phyloP scores from a whole-genome alignment of 202 grass and related monocot genomes.

The Dendrocalamus latiflorus region DNA sequence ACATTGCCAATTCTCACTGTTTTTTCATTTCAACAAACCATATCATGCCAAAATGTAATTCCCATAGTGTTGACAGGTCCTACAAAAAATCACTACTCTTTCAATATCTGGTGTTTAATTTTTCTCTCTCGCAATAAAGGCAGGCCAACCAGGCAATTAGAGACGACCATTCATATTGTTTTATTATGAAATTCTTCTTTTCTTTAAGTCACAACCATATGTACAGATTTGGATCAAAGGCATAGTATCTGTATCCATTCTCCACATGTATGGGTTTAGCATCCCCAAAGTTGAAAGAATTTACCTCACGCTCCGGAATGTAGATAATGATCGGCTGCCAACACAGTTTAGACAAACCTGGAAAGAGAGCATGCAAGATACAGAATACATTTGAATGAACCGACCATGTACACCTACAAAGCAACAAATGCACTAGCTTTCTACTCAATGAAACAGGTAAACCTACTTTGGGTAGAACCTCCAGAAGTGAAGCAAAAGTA shows the following conservation, averaged over 20 bases:
- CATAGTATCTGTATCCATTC: too few species aligned
- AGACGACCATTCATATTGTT: background rate
- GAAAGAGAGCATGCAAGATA: slow-evolving; percentile 12
- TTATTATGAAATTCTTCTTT: background rate
- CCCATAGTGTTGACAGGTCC: background rate
- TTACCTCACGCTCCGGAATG: slow-evolving; percentile 89
- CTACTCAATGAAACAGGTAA: background rate
- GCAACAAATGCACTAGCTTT: background rate
- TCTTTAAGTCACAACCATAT: background rate
- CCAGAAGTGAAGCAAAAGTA: slow-evolving; percentile 21
- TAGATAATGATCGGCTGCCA: slow-evolving; percentile 79
- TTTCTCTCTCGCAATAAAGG: background rate
- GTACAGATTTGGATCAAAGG: background rate
- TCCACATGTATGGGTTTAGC: background rate
- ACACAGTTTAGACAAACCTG: slow-evolving; percentile 84
- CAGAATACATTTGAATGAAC: slow-evolving; percentile 1
- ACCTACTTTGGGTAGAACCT: slow-evolving; percentile 7
- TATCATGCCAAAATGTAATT: background rate
- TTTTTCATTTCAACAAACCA: background rate
- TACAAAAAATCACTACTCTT: background rate
- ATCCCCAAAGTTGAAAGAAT: background rate
- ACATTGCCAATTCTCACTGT: background rate
- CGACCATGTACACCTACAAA: background rate
- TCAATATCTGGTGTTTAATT: background rate
- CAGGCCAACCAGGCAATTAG: background rate